phyloP scores from a whole-genome alignment of 176 grass and related monocot species.

The Aegilops bicornis region DNA sequence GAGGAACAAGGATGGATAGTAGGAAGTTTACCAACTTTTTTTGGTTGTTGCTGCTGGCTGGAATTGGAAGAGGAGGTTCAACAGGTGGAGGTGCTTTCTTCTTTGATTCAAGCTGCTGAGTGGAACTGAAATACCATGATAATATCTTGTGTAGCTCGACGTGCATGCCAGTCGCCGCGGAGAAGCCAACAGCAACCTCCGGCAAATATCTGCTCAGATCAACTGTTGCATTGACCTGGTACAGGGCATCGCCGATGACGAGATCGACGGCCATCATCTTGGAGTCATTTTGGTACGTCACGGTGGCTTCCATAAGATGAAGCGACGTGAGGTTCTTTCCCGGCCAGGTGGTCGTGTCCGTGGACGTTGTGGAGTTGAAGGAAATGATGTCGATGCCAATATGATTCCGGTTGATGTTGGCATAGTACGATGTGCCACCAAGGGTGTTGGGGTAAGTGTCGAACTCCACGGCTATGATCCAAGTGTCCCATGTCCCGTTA shows the following conservation, averaged over 20 bases:
- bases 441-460: background rate
- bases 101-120: background rate
- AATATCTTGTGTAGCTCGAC: background rate
- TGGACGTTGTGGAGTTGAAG: background rate
- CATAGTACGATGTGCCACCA: constrained; percentile 53
- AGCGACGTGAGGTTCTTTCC: constrained; percentile 1
- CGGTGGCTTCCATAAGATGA: background rate
- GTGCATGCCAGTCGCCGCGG: background rate
- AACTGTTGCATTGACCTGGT: background rate
- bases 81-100: too few relatives aligned
- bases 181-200: constrained; percentile 16
- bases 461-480: constrained; percentile 45
- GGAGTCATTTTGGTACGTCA: constrained; percentile 14
- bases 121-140: too few relatives aligned
- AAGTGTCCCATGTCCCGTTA: background rate
- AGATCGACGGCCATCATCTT: background rate
- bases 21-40: too few relatives aligned
- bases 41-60: too few relatives aligned
- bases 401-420: constrained; percentile 49
- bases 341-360: background rate
- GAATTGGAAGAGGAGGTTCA: too few relatives aligned
- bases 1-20: background rate
- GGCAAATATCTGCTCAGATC: background rate
- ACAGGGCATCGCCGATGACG: background rate
- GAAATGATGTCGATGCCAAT: background rate